Evolutionary conservation across 257 asterid species (phyloP).

Genomic region (Henckelia pumila): DNA sequence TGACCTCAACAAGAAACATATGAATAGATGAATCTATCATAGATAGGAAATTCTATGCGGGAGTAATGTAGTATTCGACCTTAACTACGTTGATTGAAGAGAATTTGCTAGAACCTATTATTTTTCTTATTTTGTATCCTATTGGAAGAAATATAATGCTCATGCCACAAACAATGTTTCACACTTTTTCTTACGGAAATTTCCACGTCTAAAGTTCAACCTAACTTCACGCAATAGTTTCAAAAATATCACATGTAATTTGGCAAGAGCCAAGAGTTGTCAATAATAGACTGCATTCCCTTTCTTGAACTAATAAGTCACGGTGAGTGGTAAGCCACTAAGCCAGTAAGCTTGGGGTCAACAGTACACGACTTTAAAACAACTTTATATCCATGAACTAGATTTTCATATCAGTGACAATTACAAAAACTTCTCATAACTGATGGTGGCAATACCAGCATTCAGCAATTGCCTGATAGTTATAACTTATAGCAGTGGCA

Average conservation of each 20-base stretch:
- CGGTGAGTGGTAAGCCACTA: not conserved
- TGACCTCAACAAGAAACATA: too few species aligned
- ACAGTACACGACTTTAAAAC: not conserved
- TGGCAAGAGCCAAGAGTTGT: not conserved
- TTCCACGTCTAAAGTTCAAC: not conserved
- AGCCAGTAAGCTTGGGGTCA: not conserved
- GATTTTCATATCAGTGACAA: not conserved
- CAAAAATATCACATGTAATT: not conserved
- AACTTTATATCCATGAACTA: not conserved
- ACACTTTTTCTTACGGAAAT: not conserved
- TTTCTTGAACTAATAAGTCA: not conserved
- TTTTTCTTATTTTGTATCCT: too few species aligned
- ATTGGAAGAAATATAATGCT: too few species aligned
- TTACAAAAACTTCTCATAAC: too few species aligned
- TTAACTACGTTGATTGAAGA: too few species aligned
- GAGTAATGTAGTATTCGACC: too few species aligned
- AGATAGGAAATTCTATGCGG: too few species aligned
- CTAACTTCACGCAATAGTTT: not conserved
- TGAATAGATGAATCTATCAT: too few species aligned
- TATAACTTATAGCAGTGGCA: not conserved
- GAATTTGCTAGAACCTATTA: not conserved
- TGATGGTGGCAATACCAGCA: not conserved
- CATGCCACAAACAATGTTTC: not conserved
- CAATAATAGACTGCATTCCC: not conserved
- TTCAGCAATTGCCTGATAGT: not conserved